These are phyloP conservation scores for Penicillium occitanis DNA, from an alignment of 2,329 filamentous ascomycete species.

Conservation along the genomic window DNA sequence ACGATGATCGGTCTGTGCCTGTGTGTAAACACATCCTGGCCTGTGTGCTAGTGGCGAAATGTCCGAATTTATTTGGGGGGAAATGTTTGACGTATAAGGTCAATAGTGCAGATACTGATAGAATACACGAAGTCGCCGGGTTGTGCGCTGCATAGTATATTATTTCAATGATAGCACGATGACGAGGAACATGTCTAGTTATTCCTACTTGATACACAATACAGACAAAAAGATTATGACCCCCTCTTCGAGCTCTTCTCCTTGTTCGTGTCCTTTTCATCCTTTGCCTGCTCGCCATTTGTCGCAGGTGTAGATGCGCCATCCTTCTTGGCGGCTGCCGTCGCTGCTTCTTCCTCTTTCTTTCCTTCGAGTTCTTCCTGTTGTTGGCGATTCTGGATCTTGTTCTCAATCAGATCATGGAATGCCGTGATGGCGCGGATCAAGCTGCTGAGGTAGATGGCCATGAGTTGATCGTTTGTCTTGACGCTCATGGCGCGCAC, in stretches of 20 bases:
- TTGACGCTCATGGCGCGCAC: conserved; percentile 98
- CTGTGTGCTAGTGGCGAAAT: conserved; percentile 70
- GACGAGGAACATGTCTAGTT: conserved; percentile 26
- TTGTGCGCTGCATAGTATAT: conserved; percentile 55
- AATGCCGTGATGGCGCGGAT: conserved; percentile 98
- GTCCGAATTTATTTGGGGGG: conserved; percentile 56
- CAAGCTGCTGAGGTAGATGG: conserved; percentile 94
- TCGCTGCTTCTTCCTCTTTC: conserved; percentile 66
- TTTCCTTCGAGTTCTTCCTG: conserved; percentile 89
- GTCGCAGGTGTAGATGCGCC: conserved; percentile 45
- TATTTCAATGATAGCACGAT: not conserved
- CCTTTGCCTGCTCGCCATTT: conserved; percentile 54
- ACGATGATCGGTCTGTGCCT: conserved; percentile 25
- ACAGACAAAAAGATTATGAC: conserved; percentile 45
- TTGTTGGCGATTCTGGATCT: conserved; percentile 97
- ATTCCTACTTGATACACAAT: not conserved
- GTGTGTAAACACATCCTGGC: conserved; percentile 90
- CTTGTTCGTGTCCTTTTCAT: conserved; percentile 57
- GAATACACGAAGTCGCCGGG: conserved; percentile 69
- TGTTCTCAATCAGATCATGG: conserved; percentile 99
- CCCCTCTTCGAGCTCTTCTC: conserved; percentile 60
- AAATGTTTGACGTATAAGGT: conserved; percentile 48
- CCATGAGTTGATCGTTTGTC: conserved; percentile 98
- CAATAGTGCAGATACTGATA: conserved; percentile 39
- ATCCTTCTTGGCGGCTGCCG: conserved; percentile 58